phyloP scores from a whole-genome alignment of 352 stramenopile species.

The Globisporangium echinulatum region DNA sequence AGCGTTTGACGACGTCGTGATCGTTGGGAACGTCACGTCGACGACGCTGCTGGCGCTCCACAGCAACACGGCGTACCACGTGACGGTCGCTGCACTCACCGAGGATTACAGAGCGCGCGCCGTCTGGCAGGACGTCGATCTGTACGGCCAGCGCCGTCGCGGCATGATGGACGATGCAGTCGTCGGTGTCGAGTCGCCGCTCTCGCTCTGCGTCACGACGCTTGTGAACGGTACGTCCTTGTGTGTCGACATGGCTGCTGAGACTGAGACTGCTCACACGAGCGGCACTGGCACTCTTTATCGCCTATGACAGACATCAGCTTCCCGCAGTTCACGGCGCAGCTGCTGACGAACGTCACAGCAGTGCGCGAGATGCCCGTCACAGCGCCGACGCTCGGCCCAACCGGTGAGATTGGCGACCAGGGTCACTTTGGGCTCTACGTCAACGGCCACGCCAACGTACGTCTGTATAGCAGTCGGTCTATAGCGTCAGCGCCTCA shows the following conservation, averaged over 20 bases:
- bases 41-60: slow-evolving; percentile 26
- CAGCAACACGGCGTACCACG: slow-evolving; percentile 57
- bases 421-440: slow-evolving; percentile 89
- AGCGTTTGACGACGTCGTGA: no score
- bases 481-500: background rate
- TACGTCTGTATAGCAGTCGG: slow-evolving; percentile 12
- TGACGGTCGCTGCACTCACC: slow-evolving; percentile 68
- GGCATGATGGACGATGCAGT: slow-evolving; percentile 39
- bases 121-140: slow-evolving; percentile 67
- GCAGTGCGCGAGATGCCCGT: slow-evolving; percentile 17
- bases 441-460: slow-evolving; percentile 82
- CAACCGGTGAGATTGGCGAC: slow-evolving; percentile 12
- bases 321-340: slow-evolving; percentile 74
- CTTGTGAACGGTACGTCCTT: slow-evolving; percentile 29
- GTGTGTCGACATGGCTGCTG: background rate
- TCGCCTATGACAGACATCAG: slow-evolving; percentile 44
- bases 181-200: slow-evolving; percentile 33
- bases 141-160: slow-evolving; percentile 68
- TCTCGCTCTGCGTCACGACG: slow-evolving; percentile 46
- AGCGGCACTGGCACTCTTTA: background rate
- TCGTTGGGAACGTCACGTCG: no score
- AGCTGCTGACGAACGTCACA: slow-evolving; percentile 70
- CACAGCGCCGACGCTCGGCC: slow-evolving; percentile 60
- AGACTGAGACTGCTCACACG: background rate
- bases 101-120: slow-evolving; percentile 52